Conservation (phyloP, 441 rosid genomes). For the Populus hybrid region DNA sequence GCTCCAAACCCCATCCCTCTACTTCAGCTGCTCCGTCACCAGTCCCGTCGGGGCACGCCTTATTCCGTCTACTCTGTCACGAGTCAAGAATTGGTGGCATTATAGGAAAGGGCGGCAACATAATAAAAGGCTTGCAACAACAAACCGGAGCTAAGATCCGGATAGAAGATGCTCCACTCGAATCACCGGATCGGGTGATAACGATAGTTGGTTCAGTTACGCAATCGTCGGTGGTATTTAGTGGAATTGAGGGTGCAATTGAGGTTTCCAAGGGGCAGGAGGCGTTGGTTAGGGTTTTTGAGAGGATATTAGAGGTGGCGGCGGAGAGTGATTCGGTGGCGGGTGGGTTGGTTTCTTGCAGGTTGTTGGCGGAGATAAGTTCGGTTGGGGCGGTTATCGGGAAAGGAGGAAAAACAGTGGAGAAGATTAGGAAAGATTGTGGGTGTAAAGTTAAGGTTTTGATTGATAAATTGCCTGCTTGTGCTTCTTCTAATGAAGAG, state of each 20-base stretch:
- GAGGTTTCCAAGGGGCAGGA: slow-evolving; percentile 79
- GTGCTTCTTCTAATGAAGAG: slow-evolving; percentile 55
- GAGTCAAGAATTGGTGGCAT: slow-evolving; percentile 69
- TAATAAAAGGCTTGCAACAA: slow-evolving; percentile 65
- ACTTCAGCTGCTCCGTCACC: background rate
- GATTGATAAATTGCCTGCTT: slow-evolving; percentile 61
- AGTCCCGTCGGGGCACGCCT: slow-evolving; percentile 29
- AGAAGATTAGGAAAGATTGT: slow-evolving; percentile 61
- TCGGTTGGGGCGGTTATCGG: slow-evolving; percentile 66
- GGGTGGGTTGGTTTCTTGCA: slow-evolving; percentile 50
- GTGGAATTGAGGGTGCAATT: slow-evolving; percentile 47
- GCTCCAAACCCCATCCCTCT: slow-evolving; percentile 12
- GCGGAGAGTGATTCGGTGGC: slow-evolving; percentile 39
- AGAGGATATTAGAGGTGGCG: slow-evolving; percentile 61
- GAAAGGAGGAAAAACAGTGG: slow-evolving; percentile 75
- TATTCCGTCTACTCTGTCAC: slow-evolving; percentile 65
- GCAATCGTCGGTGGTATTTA: slow-evolving; percentile 15
- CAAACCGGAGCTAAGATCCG: slow-evolving; percentile 68
- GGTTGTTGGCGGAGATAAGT: slow-evolving; percentile 59
- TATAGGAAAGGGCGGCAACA: slow-evolving; percentile 69
- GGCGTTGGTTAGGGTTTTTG: slow-evolving; percentile 70
- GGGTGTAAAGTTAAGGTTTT: slow-evolving; percentile 61
- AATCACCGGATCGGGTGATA: slow-evolving; percentile 52
- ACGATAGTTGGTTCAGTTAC: slow-evolving; percentile 3
- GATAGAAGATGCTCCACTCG: slow-evolving; percentile 58